Base-by-base conservation (phyloP, 2,329 filamentous ascomycete genomes). In the Escovopsis sp. region DNA sequence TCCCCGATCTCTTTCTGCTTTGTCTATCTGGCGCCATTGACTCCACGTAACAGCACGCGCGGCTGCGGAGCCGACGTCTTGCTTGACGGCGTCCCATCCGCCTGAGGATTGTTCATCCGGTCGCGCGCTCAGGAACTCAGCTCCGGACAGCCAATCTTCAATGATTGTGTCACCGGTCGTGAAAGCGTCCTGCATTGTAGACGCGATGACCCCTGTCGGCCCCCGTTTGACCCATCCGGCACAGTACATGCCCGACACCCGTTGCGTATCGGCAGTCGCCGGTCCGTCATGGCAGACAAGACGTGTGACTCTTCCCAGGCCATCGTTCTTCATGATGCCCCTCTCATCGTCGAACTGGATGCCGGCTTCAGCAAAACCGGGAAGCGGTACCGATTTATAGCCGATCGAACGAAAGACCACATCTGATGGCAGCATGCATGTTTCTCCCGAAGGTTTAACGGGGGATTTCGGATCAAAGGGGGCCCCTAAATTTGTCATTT, bases 191-290 rank as follows among this genome's bases (percentile, higher is more conserved):
- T 82, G 77, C 86, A 98, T 94, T 0, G 91, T 98, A 28, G 82
- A 87, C 1, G 89, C 89, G 58, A 98, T 98, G 4, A 96, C 88
- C 3, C 91, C 91, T 0, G 87, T 95, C 0, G 91, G 89, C 0
- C 91, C 91, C 33, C 82, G 76, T 65, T 96, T 96, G 9, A 95
- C 87, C 91, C 91, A 98, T 0, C 91, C 91, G 12, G 89, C 84
- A 50, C 87, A 94, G 63, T 98, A 98, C 26, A 94, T 61, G 0
- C 89, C 86, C 0, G 80, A 76, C 55, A 49, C 66, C 54, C 47
- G 70, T 62, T 49, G 66, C 52, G 41, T 68, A 53, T 45, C 59
- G 49, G 50, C 59, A 48, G 56, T 46, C 49, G 56, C 51, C 15
- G 46, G 48, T 18, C 47, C 34, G 41, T 53, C 36, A 46, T 53